phyloP scores from a whole-genome alignment of 768 basidiomycete genomes.

The Hygrophoropsis aurantiaca region DNA sequence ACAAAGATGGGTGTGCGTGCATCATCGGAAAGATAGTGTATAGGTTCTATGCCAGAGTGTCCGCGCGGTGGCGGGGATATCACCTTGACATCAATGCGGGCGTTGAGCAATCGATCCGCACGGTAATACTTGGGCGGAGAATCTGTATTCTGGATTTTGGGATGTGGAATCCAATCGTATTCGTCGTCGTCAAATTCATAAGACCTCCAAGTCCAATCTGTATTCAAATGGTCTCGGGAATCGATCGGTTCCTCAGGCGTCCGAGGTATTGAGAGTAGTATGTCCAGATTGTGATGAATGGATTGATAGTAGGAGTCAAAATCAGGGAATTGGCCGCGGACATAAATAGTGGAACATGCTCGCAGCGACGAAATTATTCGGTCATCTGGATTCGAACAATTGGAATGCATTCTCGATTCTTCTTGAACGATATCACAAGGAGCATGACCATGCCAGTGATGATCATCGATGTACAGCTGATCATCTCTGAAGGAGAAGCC shows the following conservation, averaged over 20 bases:
- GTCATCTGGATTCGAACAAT: background rate
- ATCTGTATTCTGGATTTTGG: background rate
- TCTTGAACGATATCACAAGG: background rate
- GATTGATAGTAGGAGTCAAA: conserved; percentile 4
- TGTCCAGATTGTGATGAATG: background rate
- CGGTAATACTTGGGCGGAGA: background rate
- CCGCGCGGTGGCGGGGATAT: background rate
- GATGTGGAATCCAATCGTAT: conserved; percentile 4
- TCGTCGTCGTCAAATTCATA: background rate
- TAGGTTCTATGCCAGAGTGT: background rate
- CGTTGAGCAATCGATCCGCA: background rate
- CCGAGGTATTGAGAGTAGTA: background rate
- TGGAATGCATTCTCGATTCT: background rate
- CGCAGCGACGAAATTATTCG: background rate
- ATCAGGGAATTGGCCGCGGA: background rate
- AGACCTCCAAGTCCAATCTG: background rate
- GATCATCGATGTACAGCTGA: background rate
- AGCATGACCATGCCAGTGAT: background rate
- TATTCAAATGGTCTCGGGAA: background rate
- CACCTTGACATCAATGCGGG: background rate
- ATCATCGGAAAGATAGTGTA: conserved; percentile 6
- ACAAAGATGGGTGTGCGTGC: conserved; percentile 2
- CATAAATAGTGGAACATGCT: background rate
- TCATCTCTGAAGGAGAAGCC: background rate
- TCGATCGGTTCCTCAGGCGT: background rate